Evolutionary conservation across 129 eudicot genomes (phyloP).

Genomic region (Chrysanthemum makinoi): DNA sequence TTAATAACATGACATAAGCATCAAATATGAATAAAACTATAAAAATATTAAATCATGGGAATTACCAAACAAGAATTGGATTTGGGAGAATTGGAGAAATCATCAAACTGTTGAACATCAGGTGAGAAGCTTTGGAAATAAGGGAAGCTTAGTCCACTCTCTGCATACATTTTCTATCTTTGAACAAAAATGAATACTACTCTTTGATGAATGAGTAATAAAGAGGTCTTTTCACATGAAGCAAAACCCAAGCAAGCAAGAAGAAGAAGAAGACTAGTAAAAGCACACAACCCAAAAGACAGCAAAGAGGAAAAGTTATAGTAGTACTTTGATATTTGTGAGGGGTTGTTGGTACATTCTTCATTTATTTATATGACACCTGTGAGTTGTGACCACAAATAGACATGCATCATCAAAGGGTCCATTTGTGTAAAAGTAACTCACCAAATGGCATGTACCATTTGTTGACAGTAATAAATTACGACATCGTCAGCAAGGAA

Average conservation of each 20-base stretch:
- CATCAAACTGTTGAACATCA: constrained; percentile 68
- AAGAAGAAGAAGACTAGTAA: constrained; percentile 15
- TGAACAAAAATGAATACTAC: not conserved
- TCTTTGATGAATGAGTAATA: not conserved
- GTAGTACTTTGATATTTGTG: constrained; percentile 3
- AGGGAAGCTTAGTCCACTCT: constrained; percentile 55
- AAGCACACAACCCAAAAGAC: constrained; percentile 15
- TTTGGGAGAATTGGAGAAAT: constrained; percentile 47
- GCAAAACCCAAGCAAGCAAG: constrained; percentile 10
- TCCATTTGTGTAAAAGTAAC: not conserved
- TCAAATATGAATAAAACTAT: not conserved
- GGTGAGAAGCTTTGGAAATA: constrained; percentile 53
- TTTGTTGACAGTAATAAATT: no score
- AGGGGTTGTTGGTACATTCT: constrained; percentile 17
- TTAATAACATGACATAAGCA: not conserved
- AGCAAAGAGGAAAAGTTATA: not conserved
- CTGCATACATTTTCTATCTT: constrained; percentile 56
- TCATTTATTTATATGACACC: constrained; percentile 17
- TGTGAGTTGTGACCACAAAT: constrained; percentile 6
- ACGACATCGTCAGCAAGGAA: no score
- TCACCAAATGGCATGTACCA: no score
- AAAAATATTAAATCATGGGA: not conserved
- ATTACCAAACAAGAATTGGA: constrained; percentile 56
- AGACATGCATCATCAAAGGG: constrained; percentile 15
- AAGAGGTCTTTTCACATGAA: no score